Conservation (phyloP, 169 alveolate species). For the Toxoplasma gondii region DNA sequence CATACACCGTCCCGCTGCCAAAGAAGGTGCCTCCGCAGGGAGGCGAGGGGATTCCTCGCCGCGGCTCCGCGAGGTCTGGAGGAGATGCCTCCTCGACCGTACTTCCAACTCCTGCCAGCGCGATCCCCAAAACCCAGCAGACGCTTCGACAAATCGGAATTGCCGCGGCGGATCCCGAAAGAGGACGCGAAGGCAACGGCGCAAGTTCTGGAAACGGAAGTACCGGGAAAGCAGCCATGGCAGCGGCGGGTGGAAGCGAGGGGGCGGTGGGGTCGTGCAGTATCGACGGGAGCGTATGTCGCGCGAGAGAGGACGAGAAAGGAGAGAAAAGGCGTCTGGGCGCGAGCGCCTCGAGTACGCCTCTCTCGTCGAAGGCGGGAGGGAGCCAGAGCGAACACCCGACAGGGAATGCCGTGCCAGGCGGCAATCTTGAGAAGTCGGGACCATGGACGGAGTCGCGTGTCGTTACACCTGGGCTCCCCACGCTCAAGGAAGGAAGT, state of each 20-base stretch:
- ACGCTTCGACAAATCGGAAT: neutral
- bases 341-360: too few species aligned
- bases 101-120: neutral
- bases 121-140: neutral
- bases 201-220: neutral
- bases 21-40: neutral
- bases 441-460: too few species aligned
- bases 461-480: too few species aligned
- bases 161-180: neutral
- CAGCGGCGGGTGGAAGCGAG: neutral
- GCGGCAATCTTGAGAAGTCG: too few species aligned
- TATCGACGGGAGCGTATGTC: neutral
- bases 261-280: neutral
- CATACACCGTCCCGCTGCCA: constrained; percentile 76
- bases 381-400: neutral
- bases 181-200: constrained; percentile 1
- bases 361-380: neutral
- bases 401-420: too few species aligned
- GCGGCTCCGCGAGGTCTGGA: neutral
- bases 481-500: too few species aligned
- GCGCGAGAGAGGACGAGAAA: neutral
- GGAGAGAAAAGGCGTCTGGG: neutral
- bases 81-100: neutral
- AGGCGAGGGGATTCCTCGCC: neutral
- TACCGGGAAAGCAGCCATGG: neutral